These are phyloP conservation scores for Boletellus sp. DNA, from an alignment of 768 basidiomycete species.

Conservation along the genomic window DNA sequence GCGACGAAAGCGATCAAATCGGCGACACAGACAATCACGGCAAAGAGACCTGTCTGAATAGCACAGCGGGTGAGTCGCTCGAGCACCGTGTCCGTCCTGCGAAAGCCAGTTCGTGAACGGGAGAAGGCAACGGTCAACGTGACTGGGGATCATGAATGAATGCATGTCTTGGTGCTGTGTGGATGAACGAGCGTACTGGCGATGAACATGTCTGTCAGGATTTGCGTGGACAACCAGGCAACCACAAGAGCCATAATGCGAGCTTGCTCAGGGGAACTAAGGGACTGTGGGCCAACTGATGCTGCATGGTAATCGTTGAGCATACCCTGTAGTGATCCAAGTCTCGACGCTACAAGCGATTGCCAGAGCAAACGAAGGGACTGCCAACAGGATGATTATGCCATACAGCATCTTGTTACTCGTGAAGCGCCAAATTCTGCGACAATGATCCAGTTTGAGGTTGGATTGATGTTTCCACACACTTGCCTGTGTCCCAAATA, in stretches of 20 bases:
- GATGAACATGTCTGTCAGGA: conserved; percentile 40
- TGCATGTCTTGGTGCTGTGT: neutral
- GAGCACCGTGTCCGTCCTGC: conserved; percentile 48
- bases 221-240: conserved; percentile 46
- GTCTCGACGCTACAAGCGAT: conserved; percentile 43
- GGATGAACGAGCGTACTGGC: conserved; percentile 30
- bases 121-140: conserved; percentile 27
- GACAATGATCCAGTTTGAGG: neutral
- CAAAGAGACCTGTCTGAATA: conserved; percentile 51
- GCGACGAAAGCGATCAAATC: conserved; percentile 40
- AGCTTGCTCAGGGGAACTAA: conserved; percentile 41
- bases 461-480: neutral
- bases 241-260: conserved; percentile 39
- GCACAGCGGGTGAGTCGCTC: conserved; percentile 52
- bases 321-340: conserved; percentile 41
- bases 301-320: neutral
- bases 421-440: conserved; percentile 11
- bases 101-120: conserved; percentile 46
- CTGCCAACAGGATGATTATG: conserved; percentile 35
- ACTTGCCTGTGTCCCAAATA: conserved; percentile 44
- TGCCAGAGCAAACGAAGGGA: conserved; percentile 42
- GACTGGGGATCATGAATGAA: conserved; percentile 13
- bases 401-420: conserved; percentile 21
- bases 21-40: conserved; percentile 45
- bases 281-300: neutral